Evolutionary conservation across 2,329 filamentous ascomycete genomes (phyloP), one percentile per base, ranked within the genome.

Genomic region (Sarocladium oryzae): DNA sequence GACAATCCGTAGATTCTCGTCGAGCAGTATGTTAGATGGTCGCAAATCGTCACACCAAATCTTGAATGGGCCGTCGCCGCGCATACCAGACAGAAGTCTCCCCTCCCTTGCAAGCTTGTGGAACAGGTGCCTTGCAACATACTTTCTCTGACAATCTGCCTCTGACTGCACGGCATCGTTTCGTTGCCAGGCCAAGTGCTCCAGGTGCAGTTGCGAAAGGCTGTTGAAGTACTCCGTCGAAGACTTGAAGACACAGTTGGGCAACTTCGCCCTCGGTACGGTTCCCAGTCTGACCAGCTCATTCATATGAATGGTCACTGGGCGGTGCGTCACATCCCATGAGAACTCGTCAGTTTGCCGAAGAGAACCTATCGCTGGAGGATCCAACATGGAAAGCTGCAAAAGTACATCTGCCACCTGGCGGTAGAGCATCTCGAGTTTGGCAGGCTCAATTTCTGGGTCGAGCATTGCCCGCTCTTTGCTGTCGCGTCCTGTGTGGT

Each of bases 391-490:
- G 15, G 60, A 66, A 1, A 76, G 63, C 51, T 73, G 64, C 3
- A 75, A 60, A 15, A 74, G 26, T 32, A 73, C 68, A 24, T 66
- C 62, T 10, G 71, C 71, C 52, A 75, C 62, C 53, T 75, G 63
- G 2, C 59, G 48, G 54, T 74, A 75, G 1, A 71, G 51, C 6
- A 55, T 51, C 49, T 63, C 53, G 0, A 73, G 62, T 26, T 59
- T 65, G 4, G 59, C 52, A 30, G 69, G 57, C 32, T 53, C 51
- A 18, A 73, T 62, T 13, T 64, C 54, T 3, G 63, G 63, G 54
- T 71, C 57, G 20, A 71, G 56, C 46, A 66, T 51, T 35, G 56
- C 65, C 20, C 53, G 49, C 8, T 67, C 61, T 18, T 62, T 49
- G 35, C 38, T 40, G 11, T 52, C 37, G 15, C 54, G 54, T 0